These are phyloP conservation scores for Claviceps pazoutovae DNA, from an alignment of 2,329 filamentous ascomycete species.

Conservation along the genomic window DNA sequence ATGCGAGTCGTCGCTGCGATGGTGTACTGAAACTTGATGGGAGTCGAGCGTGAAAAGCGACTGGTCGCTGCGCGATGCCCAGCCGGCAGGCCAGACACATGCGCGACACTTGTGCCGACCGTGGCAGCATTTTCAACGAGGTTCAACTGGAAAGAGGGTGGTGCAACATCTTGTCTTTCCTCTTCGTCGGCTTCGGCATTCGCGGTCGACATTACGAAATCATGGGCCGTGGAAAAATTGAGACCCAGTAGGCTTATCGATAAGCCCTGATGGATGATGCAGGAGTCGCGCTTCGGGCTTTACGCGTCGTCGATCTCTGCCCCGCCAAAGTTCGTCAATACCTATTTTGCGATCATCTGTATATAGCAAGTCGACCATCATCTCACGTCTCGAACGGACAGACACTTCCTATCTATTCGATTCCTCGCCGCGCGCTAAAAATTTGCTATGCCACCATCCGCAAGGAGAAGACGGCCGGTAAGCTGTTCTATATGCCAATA, in stretches of 20 bases:
- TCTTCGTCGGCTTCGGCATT: not conserved
- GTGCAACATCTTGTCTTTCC: not conserved
- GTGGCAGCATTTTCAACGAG: constrained; percentile 21
- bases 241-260: constrained; percentile 4
- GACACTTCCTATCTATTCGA: not conserved
- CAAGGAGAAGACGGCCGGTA: constrained; percentile 21
- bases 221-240: not conserved
- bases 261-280: constrained; percentile 1
- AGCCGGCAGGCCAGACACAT: constrained; percentile 22
- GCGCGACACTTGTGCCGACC: constrained; percentile 18
- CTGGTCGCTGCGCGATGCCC: constrained; percentile 14
- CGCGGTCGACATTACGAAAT: not conserved
- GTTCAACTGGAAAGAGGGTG: not conserved
- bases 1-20: constrained; percentile 12
- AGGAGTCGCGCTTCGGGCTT: not conserved
- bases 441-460: constrained; percentile 17
- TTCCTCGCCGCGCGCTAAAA: not conserved
- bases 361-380: not conserved
- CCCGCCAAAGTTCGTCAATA: not conserved
- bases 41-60: constrained; percentile 2
- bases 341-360: not conserved
- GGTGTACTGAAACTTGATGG: constrained; percentile 4
- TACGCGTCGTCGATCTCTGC: not conserved
- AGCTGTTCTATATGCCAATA: constrained; percentile 3
- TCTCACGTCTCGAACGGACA: not conserved